Conservation (phyloP, 2,329 filamentous ascomycete species). For the Colletotrichum noveboracense region DNA sequence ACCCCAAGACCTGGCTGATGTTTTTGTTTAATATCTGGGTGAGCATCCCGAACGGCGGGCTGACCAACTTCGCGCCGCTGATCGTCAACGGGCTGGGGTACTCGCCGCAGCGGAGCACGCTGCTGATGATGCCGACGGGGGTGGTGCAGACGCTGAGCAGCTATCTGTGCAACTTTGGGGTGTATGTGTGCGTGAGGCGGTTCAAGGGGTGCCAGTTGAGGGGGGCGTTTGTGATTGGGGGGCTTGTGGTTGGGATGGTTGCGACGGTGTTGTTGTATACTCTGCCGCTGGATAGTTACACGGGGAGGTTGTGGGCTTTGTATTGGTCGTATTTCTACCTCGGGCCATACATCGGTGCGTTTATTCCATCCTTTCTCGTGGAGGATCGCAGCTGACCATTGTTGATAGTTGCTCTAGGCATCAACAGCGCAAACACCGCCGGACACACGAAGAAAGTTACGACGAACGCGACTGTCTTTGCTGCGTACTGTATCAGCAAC, state of each 20-base stretch:
- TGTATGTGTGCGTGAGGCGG: not conserved
- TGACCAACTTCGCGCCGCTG: not conserved
- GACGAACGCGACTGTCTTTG: not conserved
- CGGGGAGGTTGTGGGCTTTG: not conserved
- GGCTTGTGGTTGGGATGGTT: not conserved
- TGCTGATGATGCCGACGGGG: not conserved
- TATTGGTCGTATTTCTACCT: not conserved
- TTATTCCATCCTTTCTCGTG: not conserved
- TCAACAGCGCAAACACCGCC: not conserved
- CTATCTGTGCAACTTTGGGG: not conserved
- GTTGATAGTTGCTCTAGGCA: not conserved
- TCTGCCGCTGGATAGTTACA: not conserved
- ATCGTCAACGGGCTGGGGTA: not conserved
- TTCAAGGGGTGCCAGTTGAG: not conserved
- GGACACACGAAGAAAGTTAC: not conserved
- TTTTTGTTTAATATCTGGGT: not conserved
- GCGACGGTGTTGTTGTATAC: not conserved
- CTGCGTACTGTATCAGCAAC: slow-evolving; percentile 26
- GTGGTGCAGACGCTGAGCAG: not conserved
- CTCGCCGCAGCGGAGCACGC: not conserved
- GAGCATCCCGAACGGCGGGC: not conserved
- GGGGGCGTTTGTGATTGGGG: not conserved
- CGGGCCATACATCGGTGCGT: not conserved
- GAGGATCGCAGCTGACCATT: rapidly evolving
- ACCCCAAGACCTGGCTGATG: not conserved